These are phyloP conservation scores for Zygosaccharomyces rouxii DNA, from an alignment of 805 yeast genomes.

Conservation along the genomic window DNA sequence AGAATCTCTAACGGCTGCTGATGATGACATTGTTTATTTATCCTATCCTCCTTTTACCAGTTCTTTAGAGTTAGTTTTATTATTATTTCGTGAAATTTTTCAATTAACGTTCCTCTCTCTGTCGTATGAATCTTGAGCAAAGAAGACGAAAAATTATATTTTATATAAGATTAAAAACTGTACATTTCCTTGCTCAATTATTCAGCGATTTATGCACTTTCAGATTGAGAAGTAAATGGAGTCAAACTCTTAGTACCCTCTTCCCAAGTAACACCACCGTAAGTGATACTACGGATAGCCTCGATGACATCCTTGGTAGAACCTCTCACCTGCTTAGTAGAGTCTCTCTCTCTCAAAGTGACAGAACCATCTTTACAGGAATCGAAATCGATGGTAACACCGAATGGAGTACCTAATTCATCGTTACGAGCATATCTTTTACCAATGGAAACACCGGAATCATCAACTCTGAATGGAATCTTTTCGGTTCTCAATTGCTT, in stretches of 20 bases:
- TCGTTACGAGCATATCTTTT: conserved; percentile 97
- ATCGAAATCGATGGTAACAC: conserved; percentile 94
- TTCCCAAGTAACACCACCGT: conserved; percentile 73
- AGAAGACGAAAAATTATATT: neutral
- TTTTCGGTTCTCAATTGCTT: conserved; percentile 69
- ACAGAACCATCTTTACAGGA: conserved; percentile 82
- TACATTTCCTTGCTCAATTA: neutral
- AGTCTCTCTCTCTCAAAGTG: conserved; percentile 95
- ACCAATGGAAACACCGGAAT: conserved; percentile 95
- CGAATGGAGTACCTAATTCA: conserved; percentile 98
- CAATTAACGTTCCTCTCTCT: neutral
- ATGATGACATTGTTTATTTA: conserved; percentile 5
- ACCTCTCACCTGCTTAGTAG: conserved; percentile 96
- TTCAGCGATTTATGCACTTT: conserved; percentile 19
- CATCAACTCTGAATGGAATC: conserved; percentile 93
- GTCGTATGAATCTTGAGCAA: neutral
- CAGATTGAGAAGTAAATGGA: conserved; percentile 68
- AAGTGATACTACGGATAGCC: conserved; percentile 73
- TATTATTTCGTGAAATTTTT: neutral
- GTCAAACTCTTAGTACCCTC: conserved; percentile 73
- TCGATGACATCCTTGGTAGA: conserved; percentile 63
- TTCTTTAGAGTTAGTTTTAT: neutral
- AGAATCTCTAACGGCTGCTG: conserved; percentile 40
- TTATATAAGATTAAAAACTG: neutral
- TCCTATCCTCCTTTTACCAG: neutral